These are phyloP conservation scores for Excoecaria cochinchinensis DNA, from an alignment of 345 rosid species.

Conservation along the genomic window DNA sequence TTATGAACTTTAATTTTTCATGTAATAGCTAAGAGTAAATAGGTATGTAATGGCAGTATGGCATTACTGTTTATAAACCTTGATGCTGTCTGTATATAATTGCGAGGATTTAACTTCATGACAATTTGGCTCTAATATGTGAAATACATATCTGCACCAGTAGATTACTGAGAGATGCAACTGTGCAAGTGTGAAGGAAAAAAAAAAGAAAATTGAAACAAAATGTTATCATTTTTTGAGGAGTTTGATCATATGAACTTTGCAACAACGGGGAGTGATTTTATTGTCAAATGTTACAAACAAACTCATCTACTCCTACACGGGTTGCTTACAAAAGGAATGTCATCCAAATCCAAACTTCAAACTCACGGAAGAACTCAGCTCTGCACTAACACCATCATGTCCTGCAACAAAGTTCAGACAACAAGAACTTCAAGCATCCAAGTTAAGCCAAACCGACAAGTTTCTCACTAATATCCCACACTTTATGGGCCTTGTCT, in stretches of 20 bases:
- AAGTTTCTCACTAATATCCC: slow-evolving; percentile 97
- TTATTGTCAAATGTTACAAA: slow-evolving; percentile 28
- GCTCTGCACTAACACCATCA: slow-evolving; percentile 17
- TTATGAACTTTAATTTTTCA: slow-evolving; percentile 39
- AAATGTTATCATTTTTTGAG: too few relatives aligned
- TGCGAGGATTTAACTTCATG: neutral
- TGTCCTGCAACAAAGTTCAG: slow-evolving; percentile 26
- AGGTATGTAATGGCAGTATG: neutral
- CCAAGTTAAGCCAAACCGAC: slow-evolving; percentile 69
- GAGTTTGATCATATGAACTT: neutral
- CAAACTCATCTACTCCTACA: slow-evolving; percentile 29
- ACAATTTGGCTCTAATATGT: neutral
- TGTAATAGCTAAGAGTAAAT: neutral
- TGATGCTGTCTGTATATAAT: neutral
- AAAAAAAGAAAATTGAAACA: neutral
- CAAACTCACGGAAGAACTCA: neutral
- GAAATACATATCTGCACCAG: neutral
- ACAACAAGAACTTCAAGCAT: neutral
- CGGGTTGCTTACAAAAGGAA: slow-evolving; percentile 26
- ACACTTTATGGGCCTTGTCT: slow-evolving; percentile 84
- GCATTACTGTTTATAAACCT: neutral
- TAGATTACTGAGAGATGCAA: too few relatives aligned
- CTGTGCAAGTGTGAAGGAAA: too few relatives aligned
- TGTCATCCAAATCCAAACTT: slow-evolving; percentile 3
- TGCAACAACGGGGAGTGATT: slow-evolving; percentile 24